These are phyloP conservation scores for Beauveria sp. DNA, from an alignment of 2,329 filamentous ascomycete species.

Conservation along the genomic window DNA sequence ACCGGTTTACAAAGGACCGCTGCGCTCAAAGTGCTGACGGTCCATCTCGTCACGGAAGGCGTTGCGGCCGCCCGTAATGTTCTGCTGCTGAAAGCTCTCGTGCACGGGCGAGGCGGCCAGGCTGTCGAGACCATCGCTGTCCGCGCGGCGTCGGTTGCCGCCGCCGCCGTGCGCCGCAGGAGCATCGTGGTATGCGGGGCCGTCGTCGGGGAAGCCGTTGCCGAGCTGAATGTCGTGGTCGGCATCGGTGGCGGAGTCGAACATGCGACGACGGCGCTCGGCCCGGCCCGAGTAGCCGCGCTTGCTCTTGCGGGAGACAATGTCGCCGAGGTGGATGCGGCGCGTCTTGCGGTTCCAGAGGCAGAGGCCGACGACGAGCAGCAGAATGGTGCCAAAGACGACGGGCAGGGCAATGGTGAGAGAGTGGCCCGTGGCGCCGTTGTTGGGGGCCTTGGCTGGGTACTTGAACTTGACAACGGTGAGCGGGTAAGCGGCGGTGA, in stretches of 20 bases:
- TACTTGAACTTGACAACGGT: constrained; percentile 25
- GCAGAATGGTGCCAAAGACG: constrained; percentile 37
- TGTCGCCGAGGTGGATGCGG: constrained; percentile 40
- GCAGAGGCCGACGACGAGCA: constrained; percentile 47
- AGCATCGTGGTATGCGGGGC: constrained; percentile 26
- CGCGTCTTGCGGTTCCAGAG: constrained; percentile 48
- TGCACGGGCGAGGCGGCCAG: constrained; percentile 39
- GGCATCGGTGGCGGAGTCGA: constrained; percentile 25
- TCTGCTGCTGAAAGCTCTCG: constrained; percentile 32
- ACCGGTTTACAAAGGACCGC: neutral
- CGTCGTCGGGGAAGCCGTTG: constrained; percentile 19
- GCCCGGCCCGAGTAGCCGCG: constrained; percentile 37
- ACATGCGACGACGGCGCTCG: constrained; percentile 28
- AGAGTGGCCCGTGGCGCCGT: constrained; percentile 29
- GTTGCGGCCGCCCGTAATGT: constrained; percentile 29
- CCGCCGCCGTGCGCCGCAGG: constrained; percentile 15
- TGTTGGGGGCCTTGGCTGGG: constrained; percentile 28
- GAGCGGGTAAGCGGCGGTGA: constrained; percentile 35
- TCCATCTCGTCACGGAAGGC: constrained; percentile 42
- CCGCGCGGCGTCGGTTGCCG: constrained; percentile 19
- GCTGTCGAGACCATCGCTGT: constrained; percentile 43
- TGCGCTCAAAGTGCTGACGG: constrained; percentile 36
- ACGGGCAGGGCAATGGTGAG: constrained; percentile 47
- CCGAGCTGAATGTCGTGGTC: constrained; percentile 36
- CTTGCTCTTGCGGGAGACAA: constrained; percentile 37